Evolutionary conservation across 129 eudicot genomes (phyloP).

Genomic region (Centella asiatica): DNA sequence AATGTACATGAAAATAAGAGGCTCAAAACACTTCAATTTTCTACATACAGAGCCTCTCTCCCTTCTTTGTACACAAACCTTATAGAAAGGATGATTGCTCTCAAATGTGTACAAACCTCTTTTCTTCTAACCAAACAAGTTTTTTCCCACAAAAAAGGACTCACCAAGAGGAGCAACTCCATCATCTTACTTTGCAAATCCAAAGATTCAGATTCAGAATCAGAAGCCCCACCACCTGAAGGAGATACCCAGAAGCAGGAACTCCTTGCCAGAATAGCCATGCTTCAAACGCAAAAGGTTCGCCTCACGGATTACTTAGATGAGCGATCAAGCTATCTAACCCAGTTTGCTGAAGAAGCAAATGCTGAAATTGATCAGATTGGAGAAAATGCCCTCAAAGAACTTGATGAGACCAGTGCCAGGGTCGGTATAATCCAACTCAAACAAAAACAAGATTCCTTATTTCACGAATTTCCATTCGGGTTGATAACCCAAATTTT

Average conservation of each 20-base stretch:
- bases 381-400: conserved; percentile 72
- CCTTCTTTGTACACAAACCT: conserved; percentile 10
- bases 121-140: conserved; percentile 38
- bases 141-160: conserved; percentile 19
- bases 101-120: conserved; percentile 49
- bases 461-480: not conserved
- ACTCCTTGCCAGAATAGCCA: conserved; percentile 64
- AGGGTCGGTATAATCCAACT: conserved; percentile 43
- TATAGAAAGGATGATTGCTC: conserved; percentile 40
- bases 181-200: conserved; percentile 39
- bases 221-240: conserved; percentile 30
- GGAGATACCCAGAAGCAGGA: conserved; percentile 68
- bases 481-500: conserved; percentile 8
- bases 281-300: conserved; percentile 87
- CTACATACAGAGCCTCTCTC: conserved; percentile 9
- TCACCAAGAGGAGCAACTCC: conserved; percentile 24
- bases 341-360: conserved; percentile 84
- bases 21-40: conserved; percentile 16
- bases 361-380: conserved; percentile 66
- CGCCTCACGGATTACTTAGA: conserved; percentile 76
- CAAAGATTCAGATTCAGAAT: conserved; percentile 33
- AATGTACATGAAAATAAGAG: conserved; percentile 21
- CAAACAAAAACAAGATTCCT: not conserved
- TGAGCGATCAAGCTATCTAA: conserved; percentile 68
- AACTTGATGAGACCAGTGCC: conserved; percentile 77